phyloP scores from a whole-genome alignment of 768 basidiomycete genomes.

The Lentinula boryana region DNA sequence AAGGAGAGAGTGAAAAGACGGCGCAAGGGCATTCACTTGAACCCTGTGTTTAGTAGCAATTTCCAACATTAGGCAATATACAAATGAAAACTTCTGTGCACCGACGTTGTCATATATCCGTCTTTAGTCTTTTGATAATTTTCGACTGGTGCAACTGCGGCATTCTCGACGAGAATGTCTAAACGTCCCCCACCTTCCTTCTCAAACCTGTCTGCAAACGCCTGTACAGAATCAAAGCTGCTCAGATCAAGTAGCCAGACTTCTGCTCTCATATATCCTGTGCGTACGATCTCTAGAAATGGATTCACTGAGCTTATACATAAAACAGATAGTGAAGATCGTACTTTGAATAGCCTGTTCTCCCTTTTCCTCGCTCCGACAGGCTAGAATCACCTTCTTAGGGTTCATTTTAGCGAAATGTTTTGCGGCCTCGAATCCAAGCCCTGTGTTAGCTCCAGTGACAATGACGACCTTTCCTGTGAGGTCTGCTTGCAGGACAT shows the following conservation, averaged over 20 bases:
- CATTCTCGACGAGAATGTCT: slow-evolving; percentile 42
- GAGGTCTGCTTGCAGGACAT: slow-evolving; percentile 29
- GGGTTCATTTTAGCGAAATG: slow-evolving; percentile 41
- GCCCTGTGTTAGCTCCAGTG: slow-evolving; percentile 45
- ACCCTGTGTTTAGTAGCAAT: not conserved
- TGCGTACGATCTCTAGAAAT: slow-evolving; percentile 20
- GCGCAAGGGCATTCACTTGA: not conserved
- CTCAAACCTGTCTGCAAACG: slow-evolving; percentile 28
- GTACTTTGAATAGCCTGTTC: slow-evolving; percentile 20
- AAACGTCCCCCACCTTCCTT: slow-evolving; percentile 24
- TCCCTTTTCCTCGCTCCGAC: slow-evolving; percentile 26
- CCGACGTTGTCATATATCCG: slow-evolving; percentile 42
- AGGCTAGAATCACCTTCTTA: slow-evolving; percentile 30
- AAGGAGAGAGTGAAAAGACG: not conserved
- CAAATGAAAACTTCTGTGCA: not conserved
- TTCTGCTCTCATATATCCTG: slow-evolving; percentile 27
- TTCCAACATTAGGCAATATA: not conserved
- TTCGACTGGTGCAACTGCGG: slow-evolving; percentile 14
- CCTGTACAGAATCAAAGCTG: slow-evolving; percentile 33
- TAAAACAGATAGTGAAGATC: too few relatives aligned
- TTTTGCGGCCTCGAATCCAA: slow-evolving; percentile 41
- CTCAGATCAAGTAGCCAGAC: slow-evolving; percentile 35
- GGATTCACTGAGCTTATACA: too few relatives aligned
- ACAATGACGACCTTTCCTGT: slow-evolving; percentile 42
- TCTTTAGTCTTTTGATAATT: slow-evolving; percentile 24